Evolutionary conservation across 2,329 filamentous ascomycete species (phyloP).

Genomic region (Hypoxylon sp.): DNA sequence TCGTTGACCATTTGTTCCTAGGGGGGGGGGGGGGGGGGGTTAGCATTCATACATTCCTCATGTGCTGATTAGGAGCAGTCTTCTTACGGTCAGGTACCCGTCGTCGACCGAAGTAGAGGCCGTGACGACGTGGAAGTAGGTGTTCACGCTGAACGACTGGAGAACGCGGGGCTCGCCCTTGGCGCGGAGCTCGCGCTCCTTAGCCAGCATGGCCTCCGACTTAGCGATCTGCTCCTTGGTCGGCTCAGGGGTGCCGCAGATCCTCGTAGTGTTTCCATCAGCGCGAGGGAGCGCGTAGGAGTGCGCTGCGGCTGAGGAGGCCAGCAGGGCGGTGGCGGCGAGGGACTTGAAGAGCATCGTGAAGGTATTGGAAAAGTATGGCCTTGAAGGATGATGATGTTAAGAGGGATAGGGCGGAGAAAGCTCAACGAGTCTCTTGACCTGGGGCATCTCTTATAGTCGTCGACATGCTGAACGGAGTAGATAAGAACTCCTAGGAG

Average conservation of each 20-base stretch:
- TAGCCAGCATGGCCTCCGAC: slow-evolving; percentile 36
- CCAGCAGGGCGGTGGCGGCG: slow-evolving; percentile 36
- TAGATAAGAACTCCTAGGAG: neutral
- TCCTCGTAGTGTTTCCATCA: slow-evolving; percentile 25
- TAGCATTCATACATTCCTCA: no score
- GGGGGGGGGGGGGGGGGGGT: no score
- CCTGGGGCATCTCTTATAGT: slow-evolving; percentile 10
- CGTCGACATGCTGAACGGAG: neutral
- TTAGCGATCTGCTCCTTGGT: slow-evolving; percentile 40
- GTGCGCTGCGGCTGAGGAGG: slow-evolving; percentile 35
- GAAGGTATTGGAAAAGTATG: neutral
- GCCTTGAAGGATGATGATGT: neutral
- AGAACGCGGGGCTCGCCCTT: slow-evolving; percentile 35
- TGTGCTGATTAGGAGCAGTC: slow-evolving; percentile 26
- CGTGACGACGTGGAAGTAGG: slow-evolving; percentile 52
- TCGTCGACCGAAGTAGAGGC: slow-evolving; percentile 40
- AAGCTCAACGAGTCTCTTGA: neutral
- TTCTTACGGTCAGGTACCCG: slow-evolving; percentile 49
- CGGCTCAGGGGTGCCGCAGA: slow-evolving; percentile 43
- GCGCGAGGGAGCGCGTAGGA: slow-evolving; percentile 25
- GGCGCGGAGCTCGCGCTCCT: slow-evolving; percentile 36
- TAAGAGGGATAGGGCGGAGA: neutral
- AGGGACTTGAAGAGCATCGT: slow-evolving; percentile 39
- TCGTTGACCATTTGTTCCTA: slow-evolving; percentile 48
- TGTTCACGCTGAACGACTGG: slow-evolving; percentile 47